These are phyloP conservation scores for Fusarium siculi DNA, from an alignment of 2,329 filamentous ascomycete genomes.

Conservation along the genomic window DNA sequence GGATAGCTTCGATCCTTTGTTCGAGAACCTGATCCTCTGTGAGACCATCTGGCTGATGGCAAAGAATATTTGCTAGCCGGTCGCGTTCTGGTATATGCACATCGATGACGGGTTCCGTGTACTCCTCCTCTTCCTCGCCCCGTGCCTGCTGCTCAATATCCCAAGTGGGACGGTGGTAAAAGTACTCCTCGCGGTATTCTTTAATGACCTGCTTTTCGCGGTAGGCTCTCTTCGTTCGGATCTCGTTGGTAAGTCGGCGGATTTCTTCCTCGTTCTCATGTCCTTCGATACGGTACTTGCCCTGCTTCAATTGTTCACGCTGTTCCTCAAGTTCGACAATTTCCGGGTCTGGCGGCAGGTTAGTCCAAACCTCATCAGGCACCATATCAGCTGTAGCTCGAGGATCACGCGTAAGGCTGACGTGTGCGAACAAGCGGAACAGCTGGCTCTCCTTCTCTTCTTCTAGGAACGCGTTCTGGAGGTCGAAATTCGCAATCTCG, in stretches of 20 bases:
- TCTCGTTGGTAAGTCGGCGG: constrained; percentile 34
- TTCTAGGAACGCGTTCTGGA: constrained; percentile 45
- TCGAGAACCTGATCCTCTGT: not conserved
- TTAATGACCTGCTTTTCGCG: constrained; percentile 30
- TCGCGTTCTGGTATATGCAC: constrained; percentile 14
- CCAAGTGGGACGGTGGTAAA: constrained; percentile 36
- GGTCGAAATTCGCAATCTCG: constrained; percentile 44
- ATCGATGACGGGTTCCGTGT: constrained; percentile 30
- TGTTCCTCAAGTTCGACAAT: not conserved
- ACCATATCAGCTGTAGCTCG: constrained; percentile 3
- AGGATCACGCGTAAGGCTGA: constrained; percentile 25
- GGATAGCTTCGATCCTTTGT: not conserved
- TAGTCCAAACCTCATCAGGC: not conserved
- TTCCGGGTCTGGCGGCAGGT: not conserved
- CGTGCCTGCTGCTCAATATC: constrained; percentile 42
- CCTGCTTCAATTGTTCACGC: not conserved
- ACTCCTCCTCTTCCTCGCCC: constrained; percentile 34
- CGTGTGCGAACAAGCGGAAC: constrained; percentile 16
- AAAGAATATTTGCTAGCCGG: not conserved
- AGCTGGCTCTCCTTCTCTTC: constrained; percentile 24
- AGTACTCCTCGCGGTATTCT: constrained; percentile 45
- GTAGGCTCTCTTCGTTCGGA: constrained; percentile 37
- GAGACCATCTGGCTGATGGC: not conserved
- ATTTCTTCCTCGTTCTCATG: constrained; percentile 39
- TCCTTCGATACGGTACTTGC: constrained; percentile 40